Percentiles rank a stretch among this genome's conserved stretches.
phyloP scores from a whole-genome alignment of 768 basidiomycete species.

The Dentipellis fragilis region DNA sequence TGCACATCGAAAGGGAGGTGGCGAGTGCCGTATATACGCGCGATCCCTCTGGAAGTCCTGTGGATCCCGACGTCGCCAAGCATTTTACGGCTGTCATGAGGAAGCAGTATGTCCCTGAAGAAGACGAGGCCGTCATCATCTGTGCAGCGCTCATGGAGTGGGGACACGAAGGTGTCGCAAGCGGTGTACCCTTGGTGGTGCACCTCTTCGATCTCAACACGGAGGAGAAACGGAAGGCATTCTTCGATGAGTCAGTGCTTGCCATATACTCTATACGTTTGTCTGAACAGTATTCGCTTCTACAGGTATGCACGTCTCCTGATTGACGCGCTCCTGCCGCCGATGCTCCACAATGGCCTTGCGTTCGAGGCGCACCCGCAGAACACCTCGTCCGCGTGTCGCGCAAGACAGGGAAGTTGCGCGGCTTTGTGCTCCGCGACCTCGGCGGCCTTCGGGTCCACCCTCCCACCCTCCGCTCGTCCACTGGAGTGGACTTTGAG shows the following conservation, averaged over 20 bases:
- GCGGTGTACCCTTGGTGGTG: conserved; percentile 37
- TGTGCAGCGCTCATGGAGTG: conserved; percentile 43
- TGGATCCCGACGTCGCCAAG: conserved; percentile 37
- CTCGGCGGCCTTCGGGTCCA: conserved; percentile 49
- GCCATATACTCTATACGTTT: background rate
- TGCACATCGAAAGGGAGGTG: conserved; percentile 37
- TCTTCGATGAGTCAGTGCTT: conserved; percentile 34
- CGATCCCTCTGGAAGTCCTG: conserved; percentile 12
- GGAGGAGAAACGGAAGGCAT: conserved; percentile 32
- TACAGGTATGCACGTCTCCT: conserved; percentile 40
- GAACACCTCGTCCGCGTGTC: conserved; percentile 42
- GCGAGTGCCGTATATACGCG: conserved; percentile 35
- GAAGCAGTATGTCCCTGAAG: conserved; percentile 27
- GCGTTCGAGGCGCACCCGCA: conserved; percentile 56
- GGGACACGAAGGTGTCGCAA: conserved; percentile 32
- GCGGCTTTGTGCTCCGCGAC: conserved; percentile 47
- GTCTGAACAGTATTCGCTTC: background rate
- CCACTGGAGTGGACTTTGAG: conserved; percentile 39
- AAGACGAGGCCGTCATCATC: conserved; percentile 36
- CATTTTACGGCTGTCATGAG: conserved; percentile 44
- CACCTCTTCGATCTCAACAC: conserved; percentile 37
- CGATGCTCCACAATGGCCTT: conserved; percentile 43
- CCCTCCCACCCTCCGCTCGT: conserved; percentile 34
- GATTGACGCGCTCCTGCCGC: conserved; percentile 41
- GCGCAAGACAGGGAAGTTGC: conserved; percentile 27